phyloP scores from a whole-genome alignment of 805 yeast genomes.

The Candida quercuum region DNA sequence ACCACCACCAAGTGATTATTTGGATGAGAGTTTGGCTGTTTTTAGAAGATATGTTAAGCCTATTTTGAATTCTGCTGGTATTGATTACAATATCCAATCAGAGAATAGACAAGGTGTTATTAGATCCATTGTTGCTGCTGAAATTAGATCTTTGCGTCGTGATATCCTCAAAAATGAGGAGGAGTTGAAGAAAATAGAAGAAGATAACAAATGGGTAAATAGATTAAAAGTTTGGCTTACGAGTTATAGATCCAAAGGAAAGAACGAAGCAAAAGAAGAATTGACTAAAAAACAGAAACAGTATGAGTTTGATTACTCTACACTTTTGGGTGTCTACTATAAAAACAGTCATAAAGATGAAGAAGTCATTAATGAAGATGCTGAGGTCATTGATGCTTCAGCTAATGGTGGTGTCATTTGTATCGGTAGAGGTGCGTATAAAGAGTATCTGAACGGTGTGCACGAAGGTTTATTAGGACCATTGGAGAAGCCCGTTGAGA shows the following conservation, averaged over 20 bases:
- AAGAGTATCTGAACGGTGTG: constrained; percentile 84
- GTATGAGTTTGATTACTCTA: constrained; percentile 31
- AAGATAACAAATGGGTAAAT: constrained; percentile 16
- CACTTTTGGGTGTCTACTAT: constrained; percentile 56
- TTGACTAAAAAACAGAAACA: constrained; percentile 20
- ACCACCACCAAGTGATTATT: constrained; percentile 94
- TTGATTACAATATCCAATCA: constrained; percentile 74
- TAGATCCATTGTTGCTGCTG: constrained; percentile 74
- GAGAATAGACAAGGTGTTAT: constrained; percentile 89
- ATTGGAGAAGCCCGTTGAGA: constrained; percentile 45
- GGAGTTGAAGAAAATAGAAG: constrained; percentile 14
- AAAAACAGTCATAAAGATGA: constrained; percentile 23
- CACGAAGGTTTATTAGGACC: constrained; percentile 97
- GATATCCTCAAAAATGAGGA: constrained; percentile 28
- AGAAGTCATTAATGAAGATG: constrained; percentile 37
- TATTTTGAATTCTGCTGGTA: constrained; percentile 71
- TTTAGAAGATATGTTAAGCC: constrained; percentile 85
- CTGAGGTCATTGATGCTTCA: constrained; percentile 36
- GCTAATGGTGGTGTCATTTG: constrained; percentile 83
- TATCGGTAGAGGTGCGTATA: constrained; percentile 92
- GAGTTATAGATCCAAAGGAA: constrained; percentile 5
- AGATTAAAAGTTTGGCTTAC: constrained; percentile 9
- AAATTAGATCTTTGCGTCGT: constrained; percentile 65
- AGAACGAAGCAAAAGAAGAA: constrained; percentile 12
- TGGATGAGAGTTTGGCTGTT: constrained; percentile 66